These are phyloP conservation scores for Hamigera avellanea DNA, from an alignment of 495 filamentous ascomycete genomes.

Conservation along the genomic window DNA sequence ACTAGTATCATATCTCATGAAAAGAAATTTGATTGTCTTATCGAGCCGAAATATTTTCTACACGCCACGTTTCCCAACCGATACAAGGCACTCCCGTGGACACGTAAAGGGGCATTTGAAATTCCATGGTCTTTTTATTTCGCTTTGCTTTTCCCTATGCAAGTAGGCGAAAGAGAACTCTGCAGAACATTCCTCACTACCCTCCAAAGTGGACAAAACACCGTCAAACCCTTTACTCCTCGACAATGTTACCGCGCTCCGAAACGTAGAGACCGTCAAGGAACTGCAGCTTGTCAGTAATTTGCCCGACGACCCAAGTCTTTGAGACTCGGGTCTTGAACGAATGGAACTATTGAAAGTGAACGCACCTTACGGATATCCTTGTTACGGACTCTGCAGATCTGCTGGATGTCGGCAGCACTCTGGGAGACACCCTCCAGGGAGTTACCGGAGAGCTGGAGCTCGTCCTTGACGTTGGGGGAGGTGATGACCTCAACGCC, in stretches of 20 bases:
- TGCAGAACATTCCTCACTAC: constrained; percentile 31
- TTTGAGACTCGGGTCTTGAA: constrained; percentile 1
- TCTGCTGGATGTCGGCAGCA: constrained; percentile 98
- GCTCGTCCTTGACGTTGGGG: constrained; percentile 92
- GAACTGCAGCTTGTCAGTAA: constrained; percentile 48
- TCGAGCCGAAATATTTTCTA: constrained; percentile 12
- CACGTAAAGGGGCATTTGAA: constrained; percentile 14
- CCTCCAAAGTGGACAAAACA: constrained; percentile 21
- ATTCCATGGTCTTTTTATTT: constrained; percentile 31
- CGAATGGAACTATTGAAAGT: background rate
- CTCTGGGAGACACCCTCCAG: constrained; percentile 94
- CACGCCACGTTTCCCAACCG: constrained; percentile 16
- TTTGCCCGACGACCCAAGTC: no score
- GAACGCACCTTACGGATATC: constrained; percentile 94
- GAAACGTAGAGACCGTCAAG: constrained; percentile 99
- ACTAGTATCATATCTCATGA: no score
- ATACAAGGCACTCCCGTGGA: constrained; percentile 19
- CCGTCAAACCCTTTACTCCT: constrained; percentile 41
- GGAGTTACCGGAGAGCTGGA: constrained; percentile 84
- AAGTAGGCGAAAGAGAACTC: constrained; percentile 35
- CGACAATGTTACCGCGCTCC: constrained; percentile 86
- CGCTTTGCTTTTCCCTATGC: constrained; percentile 35
- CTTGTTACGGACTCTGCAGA: constrained; percentile 98
- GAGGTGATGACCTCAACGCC: constrained; percentile 86
- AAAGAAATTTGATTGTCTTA: constrained; percentile 8